Evolutionary conservation across 768 basidiomycete species (phyloP).

Genomic region (Pleurotus citrinopileatus): DNA sequence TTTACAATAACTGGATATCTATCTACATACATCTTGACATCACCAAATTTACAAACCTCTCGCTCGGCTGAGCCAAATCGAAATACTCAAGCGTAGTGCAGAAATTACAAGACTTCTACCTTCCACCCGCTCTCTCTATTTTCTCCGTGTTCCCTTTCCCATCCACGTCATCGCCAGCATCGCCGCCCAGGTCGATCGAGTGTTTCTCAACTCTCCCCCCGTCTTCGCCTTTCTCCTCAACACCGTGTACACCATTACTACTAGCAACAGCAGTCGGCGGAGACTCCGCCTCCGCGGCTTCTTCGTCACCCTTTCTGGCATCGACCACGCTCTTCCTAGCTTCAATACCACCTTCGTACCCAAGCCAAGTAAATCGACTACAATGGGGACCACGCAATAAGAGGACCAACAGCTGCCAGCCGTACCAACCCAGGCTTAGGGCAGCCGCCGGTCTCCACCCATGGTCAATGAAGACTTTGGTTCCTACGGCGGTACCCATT

Average conservation of each 20-base stretch:
- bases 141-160: too few relatives aligned
- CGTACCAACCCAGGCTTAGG: conserved; percentile 58
- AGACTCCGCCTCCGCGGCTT: conserved; percentile 1
- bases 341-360: conserved; percentile 57
- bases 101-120: too few relatives aligned
- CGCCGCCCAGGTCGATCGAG: too few relatives aligned
- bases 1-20: too few relatives aligned
- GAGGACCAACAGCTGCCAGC: conserved; percentile 53
- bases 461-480: conserved; percentile 60
- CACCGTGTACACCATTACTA: background rate
- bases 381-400: conserved; percentile 69
- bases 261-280: background rate
- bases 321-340: conserved; percentile 36
- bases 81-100: too few relatives aligned
- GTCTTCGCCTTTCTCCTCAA: background rate
- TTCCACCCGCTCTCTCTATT: too few relatives aligned
- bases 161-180: too few relatives aligned
- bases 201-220: too few relatives aligned
- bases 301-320: conserved; percentile 8
- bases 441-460: conserved; percentile 72
- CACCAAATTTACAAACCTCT: too few relatives aligned
- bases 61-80: too few relatives aligned
- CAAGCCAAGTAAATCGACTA: conserved; percentile 55
- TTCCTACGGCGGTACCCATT: conserved; percentile 75
- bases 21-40: too few relatives aligned